Conservation (phyloP, 1,139 yeast species). For the Candida sp. region DNA sequence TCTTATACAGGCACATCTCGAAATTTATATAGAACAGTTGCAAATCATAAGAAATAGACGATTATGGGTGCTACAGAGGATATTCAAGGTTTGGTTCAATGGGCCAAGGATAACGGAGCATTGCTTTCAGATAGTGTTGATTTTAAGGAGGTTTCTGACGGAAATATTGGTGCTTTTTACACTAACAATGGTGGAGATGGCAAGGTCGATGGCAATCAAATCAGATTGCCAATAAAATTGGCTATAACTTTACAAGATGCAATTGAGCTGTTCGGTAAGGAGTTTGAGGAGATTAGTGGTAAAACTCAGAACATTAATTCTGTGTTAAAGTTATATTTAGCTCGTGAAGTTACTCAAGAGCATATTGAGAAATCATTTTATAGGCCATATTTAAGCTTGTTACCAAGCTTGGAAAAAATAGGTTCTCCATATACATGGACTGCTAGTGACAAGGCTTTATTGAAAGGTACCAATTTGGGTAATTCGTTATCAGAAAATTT, state of each 20-base stretch:
- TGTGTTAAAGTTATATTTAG: constrained; percentile 45
- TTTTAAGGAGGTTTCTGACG: constrained; percentile 17
- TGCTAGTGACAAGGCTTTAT: constrained; percentile 41
- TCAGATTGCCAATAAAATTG: constrained; percentile 35
- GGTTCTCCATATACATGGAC: constrained; percentile 67
- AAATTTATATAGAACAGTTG: background rate
- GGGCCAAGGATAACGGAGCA: constrained; percentile 55
- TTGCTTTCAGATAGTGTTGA: constrained; percentile 21
- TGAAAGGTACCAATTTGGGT: constrained; percentile 59
- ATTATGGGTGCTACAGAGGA: constrained; percentile 12
- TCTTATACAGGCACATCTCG: background rate
- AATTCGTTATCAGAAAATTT: constrained; percentile 36
- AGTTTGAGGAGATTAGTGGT: constrained; percentile 13
- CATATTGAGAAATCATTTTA: constrained; percentile 19
- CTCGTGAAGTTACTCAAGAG: constrained; percentile 25
- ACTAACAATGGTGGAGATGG: constrained; percentile 5
- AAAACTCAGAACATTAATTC: constrained; percentile 34
- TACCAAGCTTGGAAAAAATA: constrained; percentile 50
- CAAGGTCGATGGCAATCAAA: constrained; percentile 12
- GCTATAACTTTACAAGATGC: constrained; percentile 45
- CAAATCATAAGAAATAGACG: constrained; percentile 34
- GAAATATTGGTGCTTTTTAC: constrained; percentile 41
- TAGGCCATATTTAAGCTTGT: constrained; percentile 51
- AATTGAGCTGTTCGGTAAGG: constrained; percentile 27
- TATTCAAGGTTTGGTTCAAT: constrained; percentile 25